phyloP scores from a whole-genome alignment of 2,329 filamentous ascomycete genomes.

The Aspergillus jensenii region DNA sequence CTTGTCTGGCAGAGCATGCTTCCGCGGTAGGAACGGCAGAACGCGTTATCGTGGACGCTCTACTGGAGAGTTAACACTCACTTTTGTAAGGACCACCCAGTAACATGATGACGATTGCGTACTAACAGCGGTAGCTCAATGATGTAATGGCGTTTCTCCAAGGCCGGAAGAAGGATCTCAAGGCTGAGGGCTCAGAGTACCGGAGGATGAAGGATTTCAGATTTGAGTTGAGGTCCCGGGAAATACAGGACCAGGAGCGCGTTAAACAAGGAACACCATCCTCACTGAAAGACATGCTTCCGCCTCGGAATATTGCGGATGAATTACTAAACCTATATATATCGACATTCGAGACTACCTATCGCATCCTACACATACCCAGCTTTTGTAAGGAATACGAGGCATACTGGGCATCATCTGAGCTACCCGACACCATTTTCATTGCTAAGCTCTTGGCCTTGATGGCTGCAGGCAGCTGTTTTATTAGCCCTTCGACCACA shows the following conservation, averaged over 20 bases:
- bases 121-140: constrained; percentile 25
- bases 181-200: constrained; percentile 23
- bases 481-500: constrained; percentile 22
- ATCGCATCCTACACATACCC: constrained; percentile 59
- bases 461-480: constrained; percentile 48
- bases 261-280: constrained; percentile 31
- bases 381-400: constrained; percentile 59
- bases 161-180: constrained; percentile 19
- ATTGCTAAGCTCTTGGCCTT: constrained; percentile 43
- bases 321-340: constrained; percentile 56
- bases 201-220: constrained; percentile 30
- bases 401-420: constrained; percentile 50
- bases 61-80: constrained; percentile 30
- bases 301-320: constrained; percentile 47
- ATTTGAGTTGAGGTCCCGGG: constrained; percentile 27
- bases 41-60: constrained; percentile 33
- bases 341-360: constrained; percentile 56
- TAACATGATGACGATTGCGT: neutral
- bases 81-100: constrained; percentile 25
- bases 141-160: constrained; percentile 29
- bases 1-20: constrained; percentile 26
- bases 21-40: constrained; percentile 31
- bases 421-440: constrained; percentile 46
- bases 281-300: constrained; percentile 42
- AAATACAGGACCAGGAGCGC: constrained; percentile 29